Percentiles rank a stretch among this genome's conserved stretches.
Evolutionary conservation across 2,329 filamentous ascomycete genomes (phyloP).

Genomic region (Gnomoniopsis sp.): DNA sequence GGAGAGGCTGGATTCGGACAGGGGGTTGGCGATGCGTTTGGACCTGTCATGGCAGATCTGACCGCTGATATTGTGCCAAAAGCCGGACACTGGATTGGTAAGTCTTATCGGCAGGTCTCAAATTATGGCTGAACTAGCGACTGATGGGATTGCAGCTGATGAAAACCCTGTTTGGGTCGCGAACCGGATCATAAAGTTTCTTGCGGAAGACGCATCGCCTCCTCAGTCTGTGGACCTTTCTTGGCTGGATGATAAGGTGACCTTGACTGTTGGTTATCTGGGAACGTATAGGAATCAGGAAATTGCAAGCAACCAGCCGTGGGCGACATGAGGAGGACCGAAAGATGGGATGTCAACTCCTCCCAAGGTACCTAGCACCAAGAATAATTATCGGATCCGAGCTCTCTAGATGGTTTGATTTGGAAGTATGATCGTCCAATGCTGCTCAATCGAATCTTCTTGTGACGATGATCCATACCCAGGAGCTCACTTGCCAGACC

Average conservation of each 20-base stretch:
- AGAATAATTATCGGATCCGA: background rate
- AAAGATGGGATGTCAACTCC: background rate
- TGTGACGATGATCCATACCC: constrained; percentile 12
- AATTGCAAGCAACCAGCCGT: constrained; percentile 1
- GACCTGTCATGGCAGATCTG: constrained; percentile 23
- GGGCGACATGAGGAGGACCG: background rate
- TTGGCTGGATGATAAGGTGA: constrained; percentile 21
- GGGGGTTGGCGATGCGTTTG: constrained; percentile 19
- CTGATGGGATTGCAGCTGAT: constrained; percentile 18
- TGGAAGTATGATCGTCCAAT: background rate
- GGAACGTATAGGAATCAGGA: constrained; percentile 21
- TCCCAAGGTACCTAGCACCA: background rate
- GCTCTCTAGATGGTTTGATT: background rate
- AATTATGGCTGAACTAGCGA: background rate
- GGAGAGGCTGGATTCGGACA: constrained; percentile 32
- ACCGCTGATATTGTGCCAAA: constrained; percentile 31
- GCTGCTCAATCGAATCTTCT: background rate
- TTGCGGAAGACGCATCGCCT: constrained; percentile 21
- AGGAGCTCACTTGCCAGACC: constrained; percentile 23
- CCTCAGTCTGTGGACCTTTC: constrained; percentile 19
- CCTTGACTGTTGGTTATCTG: constrained; percentile 23
- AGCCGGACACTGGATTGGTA: constrained; percentile 36
- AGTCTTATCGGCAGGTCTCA: constrained; percentile 15
- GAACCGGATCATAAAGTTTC: constrained; percentile 21
- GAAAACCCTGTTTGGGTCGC: constrained; percentile 26